Evolutionary conservation across 192 early-diverging fungal species (phyloP).

Genomic region (Gamsiella multidivaricata): DNA sequence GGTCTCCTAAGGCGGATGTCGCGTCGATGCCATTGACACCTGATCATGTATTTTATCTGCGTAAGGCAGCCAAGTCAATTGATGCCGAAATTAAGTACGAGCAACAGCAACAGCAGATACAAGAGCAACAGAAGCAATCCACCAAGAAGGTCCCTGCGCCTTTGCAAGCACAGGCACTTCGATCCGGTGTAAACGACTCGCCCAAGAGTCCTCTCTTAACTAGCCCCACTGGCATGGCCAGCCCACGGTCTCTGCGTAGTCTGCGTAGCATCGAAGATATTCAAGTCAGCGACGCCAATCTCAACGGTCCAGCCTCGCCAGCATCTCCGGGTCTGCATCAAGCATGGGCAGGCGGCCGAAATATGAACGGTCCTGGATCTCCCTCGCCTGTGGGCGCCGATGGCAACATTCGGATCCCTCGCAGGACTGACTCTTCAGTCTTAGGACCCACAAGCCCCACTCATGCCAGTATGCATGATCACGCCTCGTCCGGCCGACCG

Average conservation of each 20-base stretch:
- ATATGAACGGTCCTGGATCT: neutral
- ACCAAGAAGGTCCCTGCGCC: slow-evolving; percentile 33
- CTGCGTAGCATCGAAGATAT: slow-evolving; percentile 33
- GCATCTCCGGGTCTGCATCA: neutral
- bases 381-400: neutral
- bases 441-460: slow-evolving; percentile 30
- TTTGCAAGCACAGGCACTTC: slow-evolving; percentile 31
- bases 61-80: slow-evolving; percentile 29
- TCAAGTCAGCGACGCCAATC: neutral
- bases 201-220: slow-evolving; percentile 19
- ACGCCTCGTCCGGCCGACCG: slow-evolving; percentile 7
- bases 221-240: slow-evolving; percentile 24
- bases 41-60: slow-evolving; percentile 37
- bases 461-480: neutral
- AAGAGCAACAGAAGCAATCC: slow-evolving; percentile 9
- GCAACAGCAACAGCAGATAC: slow-evolving; percentile 10
- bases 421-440: slow-evolving; percentile 25
- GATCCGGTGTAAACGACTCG: neutral
- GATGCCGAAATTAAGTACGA: slow-evolving; percentile 25
- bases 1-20: slow-evolving; percentile 47
- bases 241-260: slow-evolving; percentile 27
- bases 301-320: neutral
- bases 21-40: slow-evolving; percentile 42
- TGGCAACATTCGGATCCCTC: slow-evolving; percentile 26
- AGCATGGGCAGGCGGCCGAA: neutral